A percentile compares a stretch with the other conserved stretches of the same genome.
Evolutionary conservation across 2,329 filamentous ascomycete species (phyloP).

Genomic region (Triangularia setosa): DNA sequence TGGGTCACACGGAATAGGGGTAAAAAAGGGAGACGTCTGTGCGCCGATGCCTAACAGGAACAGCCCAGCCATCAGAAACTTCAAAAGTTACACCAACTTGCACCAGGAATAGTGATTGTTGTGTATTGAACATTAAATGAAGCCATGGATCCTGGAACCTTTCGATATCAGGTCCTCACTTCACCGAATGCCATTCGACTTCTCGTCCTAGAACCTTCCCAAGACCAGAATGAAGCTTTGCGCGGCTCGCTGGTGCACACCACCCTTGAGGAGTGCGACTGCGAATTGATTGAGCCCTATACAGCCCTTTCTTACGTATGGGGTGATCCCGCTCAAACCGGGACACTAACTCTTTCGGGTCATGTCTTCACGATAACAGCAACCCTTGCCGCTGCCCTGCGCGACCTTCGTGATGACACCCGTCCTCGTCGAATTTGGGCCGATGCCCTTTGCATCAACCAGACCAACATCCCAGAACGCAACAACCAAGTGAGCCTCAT

Average conservation of each 20-base stretch:
- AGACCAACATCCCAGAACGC: slow-evolving; percentile 13
- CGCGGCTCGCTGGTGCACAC: not conserved
- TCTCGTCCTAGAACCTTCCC: not conserved
- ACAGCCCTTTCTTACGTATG: slow-evolving; percentile 7
- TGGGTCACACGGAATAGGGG: not conserved
- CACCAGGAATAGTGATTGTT: no score
- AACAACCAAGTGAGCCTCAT: slow-evolving; percentile 15
- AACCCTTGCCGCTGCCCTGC: slow-evolving; percentile 4
- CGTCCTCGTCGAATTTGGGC: slow-evolving; percentile 13
- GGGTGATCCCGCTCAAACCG: not conserved
- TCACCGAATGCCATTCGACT: not conserved
- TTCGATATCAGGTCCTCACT: not conserved
- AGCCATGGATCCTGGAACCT: not conserved
- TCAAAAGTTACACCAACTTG: no score
- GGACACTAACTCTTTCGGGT: not conserved
- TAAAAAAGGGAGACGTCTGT: not conserved
- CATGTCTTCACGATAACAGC: not conserved
- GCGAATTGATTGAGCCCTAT: not conserved
- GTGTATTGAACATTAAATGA: not conserved
- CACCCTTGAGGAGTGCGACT: slow-evolving; percentile 3
- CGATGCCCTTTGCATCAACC: slow-evolving; percentile 20
- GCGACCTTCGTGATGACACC: slow-evolving; percentile 3
- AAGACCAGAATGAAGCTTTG: not conserved
- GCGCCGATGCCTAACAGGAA: not conserved
- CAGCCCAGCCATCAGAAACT: not conserved